Conservation (phyloP, 192 early-diverging fungal species). For the Coemansia sp. region DNA sequence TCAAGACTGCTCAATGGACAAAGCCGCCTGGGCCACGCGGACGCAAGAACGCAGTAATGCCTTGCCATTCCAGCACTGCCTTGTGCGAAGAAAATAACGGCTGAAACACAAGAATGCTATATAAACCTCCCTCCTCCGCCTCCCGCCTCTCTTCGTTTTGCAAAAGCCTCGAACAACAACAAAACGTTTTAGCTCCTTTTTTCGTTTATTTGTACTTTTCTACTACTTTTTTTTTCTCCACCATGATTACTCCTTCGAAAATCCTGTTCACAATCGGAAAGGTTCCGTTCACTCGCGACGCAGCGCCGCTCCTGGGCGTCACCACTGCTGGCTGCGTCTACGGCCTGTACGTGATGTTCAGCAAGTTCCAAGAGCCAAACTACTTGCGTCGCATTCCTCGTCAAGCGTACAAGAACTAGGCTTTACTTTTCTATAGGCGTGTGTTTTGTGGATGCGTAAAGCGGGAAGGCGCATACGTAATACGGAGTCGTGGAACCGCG, state of each 20-base stretch:
- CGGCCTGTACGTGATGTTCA: constrained; percentile 45
- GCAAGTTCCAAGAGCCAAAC: constrained; percentile 55
- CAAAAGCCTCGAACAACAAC: no score
- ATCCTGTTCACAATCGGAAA: constrained; percentile 42
- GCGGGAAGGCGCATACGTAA: constrained; percentile 30
- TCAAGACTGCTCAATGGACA: no score
- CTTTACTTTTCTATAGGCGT: no score
- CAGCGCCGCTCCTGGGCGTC: constrained; percentile 41
- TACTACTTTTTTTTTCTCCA: not conserved
- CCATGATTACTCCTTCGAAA: not conserved
- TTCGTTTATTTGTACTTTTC: no score
- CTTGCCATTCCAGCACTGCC: no score
- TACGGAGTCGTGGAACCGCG: constrained; percentile 42
- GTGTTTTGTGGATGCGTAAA: no score
- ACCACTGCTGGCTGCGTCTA: constrained; percentile 51
- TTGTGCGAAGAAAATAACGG: no score
- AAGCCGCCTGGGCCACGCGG: not conserved
- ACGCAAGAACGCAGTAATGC: not conserved
- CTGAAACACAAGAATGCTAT: not conserved
- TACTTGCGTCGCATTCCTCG: constrained; percentile 46
- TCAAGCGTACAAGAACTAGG: constrained; percentile 38
- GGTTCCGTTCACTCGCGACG: constrained; percentile 48
- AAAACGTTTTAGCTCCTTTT: not conserved
- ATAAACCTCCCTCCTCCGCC: not conserved
- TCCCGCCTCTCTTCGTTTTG: no score